Evolutionary conservation across 768 basidiomycete genomes (phyloP).

Genomic region (Boletellus sp.): DNA sequence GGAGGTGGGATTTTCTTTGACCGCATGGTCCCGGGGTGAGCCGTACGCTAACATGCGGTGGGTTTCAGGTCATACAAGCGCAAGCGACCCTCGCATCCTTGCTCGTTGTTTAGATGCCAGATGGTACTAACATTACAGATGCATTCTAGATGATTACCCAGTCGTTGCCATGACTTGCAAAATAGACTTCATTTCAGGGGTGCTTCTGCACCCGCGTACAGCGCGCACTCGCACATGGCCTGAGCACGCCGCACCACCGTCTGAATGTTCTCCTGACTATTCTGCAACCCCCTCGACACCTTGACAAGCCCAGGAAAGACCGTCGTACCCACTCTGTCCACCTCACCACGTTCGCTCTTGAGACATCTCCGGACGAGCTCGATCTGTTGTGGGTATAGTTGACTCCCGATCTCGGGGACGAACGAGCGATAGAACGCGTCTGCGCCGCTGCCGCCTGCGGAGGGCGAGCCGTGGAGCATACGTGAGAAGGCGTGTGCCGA

Average conservation of each 20-base stretch:
- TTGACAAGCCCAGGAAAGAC: slow-evolving; percentile 89
- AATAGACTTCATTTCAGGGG: not conserved
- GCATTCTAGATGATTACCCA: slow-evolving; percentile 20
- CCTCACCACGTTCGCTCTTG: slow-evolving; percentile 68
- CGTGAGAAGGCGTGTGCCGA: slow-evolving; percentile 77
- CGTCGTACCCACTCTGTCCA: slow-evolving; percentile 75
- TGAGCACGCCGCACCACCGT: slow-evolving; percentile 80
- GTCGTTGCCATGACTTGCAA: not conserved
- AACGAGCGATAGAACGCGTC: slow-evolving; percentile 87
- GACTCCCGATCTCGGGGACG: slow-evolving; percentile 75
- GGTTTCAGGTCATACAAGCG: slow-evolving; percentile 65
- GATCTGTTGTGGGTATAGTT: slow-evolving; percentile 72
- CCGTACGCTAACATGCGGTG: slow-evolving; percentile 11
- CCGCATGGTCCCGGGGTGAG: not conserved
- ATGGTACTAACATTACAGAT: slow-evolving; percentile 16
- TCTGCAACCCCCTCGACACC: slow-evolving; percentile 46
- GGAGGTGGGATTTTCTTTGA: slow-evolving; percentile 47
- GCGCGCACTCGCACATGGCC: slow-evolving; percentile 82
- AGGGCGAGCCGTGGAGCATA: slow-evolving; percentile 75
- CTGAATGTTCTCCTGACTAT: slow-evolving; percentile 49
- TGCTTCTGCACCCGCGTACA: slow-evolving; percentile 28
- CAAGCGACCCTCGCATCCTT: slow-evolving; percentile 83
- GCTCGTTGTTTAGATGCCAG: slow-evolving; percentile 56
- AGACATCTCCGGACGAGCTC: slow-evolving; percentile 83
- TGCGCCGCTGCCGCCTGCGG: slow-evolving; percentile 37